These are phyloP conservation scores for Septoria linicola DNA, from an alignment of 2,329 filamentous ascomycete genomes.

Conservation along the genomic window DNA sequence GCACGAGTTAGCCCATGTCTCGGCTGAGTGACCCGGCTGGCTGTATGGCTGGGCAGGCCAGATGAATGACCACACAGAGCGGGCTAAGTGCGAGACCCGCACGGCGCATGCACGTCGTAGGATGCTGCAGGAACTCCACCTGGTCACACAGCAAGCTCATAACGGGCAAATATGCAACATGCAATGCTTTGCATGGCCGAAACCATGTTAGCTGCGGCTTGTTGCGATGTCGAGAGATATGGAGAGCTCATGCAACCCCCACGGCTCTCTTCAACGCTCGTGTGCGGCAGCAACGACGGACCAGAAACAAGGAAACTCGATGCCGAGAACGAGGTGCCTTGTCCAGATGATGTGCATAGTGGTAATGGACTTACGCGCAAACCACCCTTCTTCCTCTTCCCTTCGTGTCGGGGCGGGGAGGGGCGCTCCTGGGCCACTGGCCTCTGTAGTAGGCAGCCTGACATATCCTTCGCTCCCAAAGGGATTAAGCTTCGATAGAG, in stretches of 20 bases:
- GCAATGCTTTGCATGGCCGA: constrained; percentile 29
- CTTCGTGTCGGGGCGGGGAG: constrained; percentile 79
- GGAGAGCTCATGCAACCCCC: constrained; percentile 24
- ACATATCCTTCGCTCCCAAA: constrained; percentile 87
- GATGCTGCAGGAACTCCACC: constrained; percentile 34
- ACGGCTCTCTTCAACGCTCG: constrained; percentile 11
- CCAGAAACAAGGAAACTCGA: constrained; percentile 15
- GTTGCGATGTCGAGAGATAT: constrained; percentile 5
- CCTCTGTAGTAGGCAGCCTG: constrained; percentile 79
- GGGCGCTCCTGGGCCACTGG: constrained; percentile 72
- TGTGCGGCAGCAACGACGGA: constrained; percentile 25
- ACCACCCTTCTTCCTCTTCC: constrained; percentile 94
- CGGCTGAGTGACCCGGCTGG: constrained; percentile 31
- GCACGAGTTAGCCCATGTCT: constrained; percentile 35
- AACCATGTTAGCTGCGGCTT: constrained; percentile 21
- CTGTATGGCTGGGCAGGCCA: constrained; percentile 11
- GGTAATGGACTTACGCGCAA: constrained; percentile 72
- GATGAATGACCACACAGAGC: constrained; percentile 19
- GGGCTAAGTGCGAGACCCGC: constrained; percentile 18
- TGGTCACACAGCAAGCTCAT: constrained; percentile 23
- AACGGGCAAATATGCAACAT: constrained; percentile 18
- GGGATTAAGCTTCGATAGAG: constrained; percentile 81
- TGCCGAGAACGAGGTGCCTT: background rate
- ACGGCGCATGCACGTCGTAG: constrained; percentile 26
- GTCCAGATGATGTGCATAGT: constrained; percentile 9